phyloP scores from a whole-genome alignment of 176 grass and related monocot species.

The Triticum timopheevii region DNA sequence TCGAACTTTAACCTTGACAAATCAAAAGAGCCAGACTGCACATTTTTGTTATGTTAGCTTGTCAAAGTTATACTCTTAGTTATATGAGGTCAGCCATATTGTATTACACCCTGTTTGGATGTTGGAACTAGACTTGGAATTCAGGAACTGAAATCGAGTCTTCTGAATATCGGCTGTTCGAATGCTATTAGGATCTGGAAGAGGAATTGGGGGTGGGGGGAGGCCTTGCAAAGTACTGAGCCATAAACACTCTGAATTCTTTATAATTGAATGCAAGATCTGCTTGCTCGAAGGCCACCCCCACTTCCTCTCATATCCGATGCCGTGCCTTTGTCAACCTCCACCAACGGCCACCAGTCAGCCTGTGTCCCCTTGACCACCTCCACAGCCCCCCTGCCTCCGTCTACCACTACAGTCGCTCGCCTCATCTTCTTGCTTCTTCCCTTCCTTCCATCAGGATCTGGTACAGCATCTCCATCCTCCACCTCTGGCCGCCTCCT shows the following conservation, averaged over 20 bases:
- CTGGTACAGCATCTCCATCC: background rate
- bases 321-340: background rate
- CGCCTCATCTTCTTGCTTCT: too few species aligned
- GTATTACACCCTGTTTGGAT: background rate
- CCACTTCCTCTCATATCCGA: background rate
- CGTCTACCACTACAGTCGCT: too few species aligned
- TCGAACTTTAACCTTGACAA: background rate
- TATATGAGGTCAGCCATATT: conserved; percentile 1
- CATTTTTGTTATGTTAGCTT: background rate
- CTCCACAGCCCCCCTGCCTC: background rate
- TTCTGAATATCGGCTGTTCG: background rate
- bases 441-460: too few species aligned
- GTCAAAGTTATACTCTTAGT: background rate
- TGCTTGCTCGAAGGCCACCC: background rate
- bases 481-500: background rate
- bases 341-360: background rate
- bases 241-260: background rate
- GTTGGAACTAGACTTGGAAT: background rate
- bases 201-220: background rate
- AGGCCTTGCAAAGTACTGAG: background rate
- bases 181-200: background rate
- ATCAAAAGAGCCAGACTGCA: background rate
- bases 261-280: background rate
- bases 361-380: background rate
- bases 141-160: background rate